Conservation (phyloP, 2,329 filamentous ascomycete species). For the Monilinia aucupariae region DNA sequence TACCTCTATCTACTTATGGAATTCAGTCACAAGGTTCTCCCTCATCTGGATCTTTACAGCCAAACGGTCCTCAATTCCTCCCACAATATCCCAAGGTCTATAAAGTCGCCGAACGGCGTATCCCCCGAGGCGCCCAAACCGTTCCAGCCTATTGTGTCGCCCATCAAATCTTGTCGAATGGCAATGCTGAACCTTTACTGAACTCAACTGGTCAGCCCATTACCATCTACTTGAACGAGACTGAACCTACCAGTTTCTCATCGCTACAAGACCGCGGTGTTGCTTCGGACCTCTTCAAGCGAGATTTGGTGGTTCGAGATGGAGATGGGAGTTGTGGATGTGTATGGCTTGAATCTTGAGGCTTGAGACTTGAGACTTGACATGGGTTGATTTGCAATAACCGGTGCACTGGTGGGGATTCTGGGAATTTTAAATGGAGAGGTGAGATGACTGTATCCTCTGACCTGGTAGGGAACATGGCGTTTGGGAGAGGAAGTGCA, state of each 20-base stretch:
- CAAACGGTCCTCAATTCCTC: slow-evolving; percentile 28
- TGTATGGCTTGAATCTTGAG: slow-evolving; percentile 19
- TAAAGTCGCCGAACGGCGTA: slow-evolving; percentile 61
- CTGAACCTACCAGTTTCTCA: slow-evolving; percentile 23
- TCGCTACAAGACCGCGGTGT: slow-evolving; percentile 16
- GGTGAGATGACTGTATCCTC: not conserved
- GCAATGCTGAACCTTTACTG: slow-evolving; percentile 30
- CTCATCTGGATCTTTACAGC: slow-evolving; percentile 19
- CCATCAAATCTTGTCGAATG: slow-evolving; percentile 53
- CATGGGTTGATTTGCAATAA: not conserved
- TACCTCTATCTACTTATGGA: slow-evolving; percentile 31
- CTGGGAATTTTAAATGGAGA: not conserved
- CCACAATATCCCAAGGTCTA: slow-evolving; percentile 50
- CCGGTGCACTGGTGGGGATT: not conserved
- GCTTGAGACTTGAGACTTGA: slow-evolving; percentile 1
- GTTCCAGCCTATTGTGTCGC: slow-evolving; percentile 58
- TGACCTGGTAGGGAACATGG: not conserved
- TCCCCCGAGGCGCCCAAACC: slow-evolving; percentile 25
- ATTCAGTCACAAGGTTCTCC: slow-evolving; percentile 1
- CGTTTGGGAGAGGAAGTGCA: slow-evolving; percentile 5
- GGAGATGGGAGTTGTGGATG: slow-evolving; percentile 16
- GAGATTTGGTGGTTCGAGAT: slow-evolving; percentile 5
- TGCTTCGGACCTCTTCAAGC: not conserved
- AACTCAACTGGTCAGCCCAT: slow-evolving; percentile 28
- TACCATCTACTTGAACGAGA: slow-evolving; percentile 32